phyloP scores from a whole-genome alignment of 2,329 filamentous ascomycete species.

The Neonectria sp. region DNA sequence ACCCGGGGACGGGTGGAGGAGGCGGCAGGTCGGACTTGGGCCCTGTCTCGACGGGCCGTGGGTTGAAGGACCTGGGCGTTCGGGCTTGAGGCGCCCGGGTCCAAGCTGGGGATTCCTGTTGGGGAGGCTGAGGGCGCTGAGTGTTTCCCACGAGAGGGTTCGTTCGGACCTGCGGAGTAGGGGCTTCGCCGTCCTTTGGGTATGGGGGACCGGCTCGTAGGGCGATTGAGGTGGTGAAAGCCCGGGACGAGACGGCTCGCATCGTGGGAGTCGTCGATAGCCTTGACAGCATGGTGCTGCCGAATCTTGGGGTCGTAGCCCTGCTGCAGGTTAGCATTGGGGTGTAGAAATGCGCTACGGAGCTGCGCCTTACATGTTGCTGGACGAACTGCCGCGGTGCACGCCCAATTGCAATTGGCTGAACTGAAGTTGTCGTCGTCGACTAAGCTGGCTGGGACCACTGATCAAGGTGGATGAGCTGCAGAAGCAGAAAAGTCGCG shows the following conservation, averaged over 20 bases:
- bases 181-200: conserved; percentile 10
- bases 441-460: conserved; percentile 26
- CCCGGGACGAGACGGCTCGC: conserved; percentile 37
- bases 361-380: conserved; percentile 40
- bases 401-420: conserved; percentile 45
- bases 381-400: conserved; percentile 23
- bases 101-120: conserved; percentile 7
- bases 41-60: neutral
- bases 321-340: conserved; percentile 38
- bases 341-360: rapidly evolving
- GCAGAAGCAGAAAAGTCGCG: conserved; percentile 48
- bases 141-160: conserved; percentile 53
- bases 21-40: conserved; percentile 12
- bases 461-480: conserved; percentile 20
- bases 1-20: conserved; percentile 23
- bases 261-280: conserved; percentile 43
- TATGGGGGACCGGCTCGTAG: conserved; percentile 40
- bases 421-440: conserved; percentile 34
- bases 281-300: conserved; percentile 52
- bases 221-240: conserved; percentile 53
- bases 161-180: conserved; percentile 31
- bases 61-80: conserved; percentile 16
- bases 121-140: conserved; percentile 30
- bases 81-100: conserved; percentile 23
- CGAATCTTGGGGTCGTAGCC: conserved; percentile 46